A percentile compares a stretch with the other conserved stretches of the same genome.
phyloP scores from a whole-genome alignment of 257 asterid species.

The Lycium ferocissimum region DNA sequence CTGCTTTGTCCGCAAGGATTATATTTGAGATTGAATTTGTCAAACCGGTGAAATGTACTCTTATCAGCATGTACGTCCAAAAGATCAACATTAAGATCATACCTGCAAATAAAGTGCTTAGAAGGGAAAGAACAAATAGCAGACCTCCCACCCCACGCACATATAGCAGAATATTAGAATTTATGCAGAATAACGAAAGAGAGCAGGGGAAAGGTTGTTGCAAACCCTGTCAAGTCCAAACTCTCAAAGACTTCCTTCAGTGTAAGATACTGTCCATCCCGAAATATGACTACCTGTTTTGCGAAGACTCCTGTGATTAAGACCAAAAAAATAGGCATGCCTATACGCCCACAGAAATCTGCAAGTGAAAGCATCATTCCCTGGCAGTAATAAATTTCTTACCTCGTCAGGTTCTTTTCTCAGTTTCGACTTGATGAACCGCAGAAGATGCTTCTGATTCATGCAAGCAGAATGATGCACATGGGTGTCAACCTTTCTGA shows the following conservation, averaged over 20 bases:
- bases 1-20: slow-evolving; percentile 97
- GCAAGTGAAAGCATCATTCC: background rate
- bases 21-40: slow-evolving; percentile 93
- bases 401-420: slow-evolving; percentile 97
- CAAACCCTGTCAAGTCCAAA: slow-evolving; percentile 93
- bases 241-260: slow-evolving; percentile 96
- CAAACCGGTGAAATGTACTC: slow-evolving; percentile 96
- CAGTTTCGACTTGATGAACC: slow-evolving; percentile 86
- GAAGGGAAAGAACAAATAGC: slow-evolving; percentile 24
- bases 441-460: slow-evolving; percentile 95
- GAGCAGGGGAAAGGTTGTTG: slow-evolving; percentile 23
- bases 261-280: slow-evolving; percentile 91
- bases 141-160: background rate
- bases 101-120: slow-evolving; percentile 52
- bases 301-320: slow-evolving; percentile 13
- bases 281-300: slow-evolving; percentile 85
- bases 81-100: slow-evolving; percentile 89
- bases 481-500: slow-evolving; percentile 92
- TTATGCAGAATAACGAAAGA: slow-evolving; percentile 23
- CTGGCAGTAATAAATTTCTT: slow-evolving; percentile 3
- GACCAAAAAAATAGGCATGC: slow-evolving; percentile 14
- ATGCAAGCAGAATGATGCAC: slow-evolving; percentile 97
- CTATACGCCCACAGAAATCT: background rate
- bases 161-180: background rate
- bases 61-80: slow-evolving; percentile 97